Base-by-base conservation (phyloP, 1,139 yeast genomes). In the Geotrichum bryndzae region DNA sequence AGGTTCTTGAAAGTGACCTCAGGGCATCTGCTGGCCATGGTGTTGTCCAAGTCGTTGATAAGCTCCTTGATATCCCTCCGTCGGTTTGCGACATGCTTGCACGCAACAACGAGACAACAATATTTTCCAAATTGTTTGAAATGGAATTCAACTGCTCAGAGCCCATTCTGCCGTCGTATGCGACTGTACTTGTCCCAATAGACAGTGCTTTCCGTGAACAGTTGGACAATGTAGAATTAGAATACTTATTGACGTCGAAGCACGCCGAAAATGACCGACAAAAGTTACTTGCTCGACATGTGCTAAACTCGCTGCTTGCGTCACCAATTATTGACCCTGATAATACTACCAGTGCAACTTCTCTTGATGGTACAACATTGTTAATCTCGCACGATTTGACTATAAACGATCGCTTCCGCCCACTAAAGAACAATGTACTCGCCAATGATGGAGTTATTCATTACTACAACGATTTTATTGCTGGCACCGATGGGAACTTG, bases 21-120 rank as follows among this genome's bases (percentile, higher is more conserved):
- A 76, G 76, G 62, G 95, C 96, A 1, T 82, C 83, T 53, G 84
- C 86, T 60, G 88, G 86, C 67, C 79, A 85, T 66, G 87, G 96
- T 0, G 83, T 84, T 33, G 85, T 92, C 8, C 96, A 90, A 65
- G 94, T 90, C 0, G 78, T 90, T 2, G 87, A 86, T 64, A 69
- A 76, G 11, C 70, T 86, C 5, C 69, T 88, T 5, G 77, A 78
- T 0, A 59, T 76, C 1, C 83, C 84, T 52, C 77, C 77, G 1
- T 65, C 77, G 1, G 60, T 82, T 38, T 80, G 87, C 67, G 79
- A 79, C 3, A 69, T 77, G 11, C 65, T 83, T 13, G 69, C 73
- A 61, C 66, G 57, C 35, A 61, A 63, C 51, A 62, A 56, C 3
- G 66, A 70, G 13, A 65, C 70, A 22, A 41, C 63, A n/a, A 45